Percentiles rank a stretch among this genome's conserved stretches.
phyloP scores from a whole-genome alignment of 31 red algal species.

The Porphyra umbilicalis region DNA sequence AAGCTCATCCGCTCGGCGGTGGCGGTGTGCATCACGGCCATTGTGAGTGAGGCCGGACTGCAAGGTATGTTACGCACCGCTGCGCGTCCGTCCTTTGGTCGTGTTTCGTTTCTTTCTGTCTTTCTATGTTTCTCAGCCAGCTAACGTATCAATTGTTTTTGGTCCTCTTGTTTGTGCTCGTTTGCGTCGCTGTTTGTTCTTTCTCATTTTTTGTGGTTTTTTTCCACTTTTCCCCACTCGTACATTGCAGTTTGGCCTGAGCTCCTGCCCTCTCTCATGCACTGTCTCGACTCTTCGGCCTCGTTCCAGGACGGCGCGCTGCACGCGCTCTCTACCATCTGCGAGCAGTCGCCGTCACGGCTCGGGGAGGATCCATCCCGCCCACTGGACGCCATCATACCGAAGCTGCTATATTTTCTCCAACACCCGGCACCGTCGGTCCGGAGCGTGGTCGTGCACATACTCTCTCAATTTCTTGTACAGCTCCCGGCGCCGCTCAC shows the following conservation, averaged over 20 bases:
- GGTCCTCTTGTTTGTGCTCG: too few relatives aligned
- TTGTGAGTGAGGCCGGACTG: slow-evolving; percentile 26
- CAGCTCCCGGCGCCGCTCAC: slow-evolving; percentile 37
- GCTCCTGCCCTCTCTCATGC: slow-evolving; percentile 42
- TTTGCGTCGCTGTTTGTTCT: not conserved
- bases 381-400: slow-evolving; percentile 55
- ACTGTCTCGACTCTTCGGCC: slow-evolving; percentile 30
- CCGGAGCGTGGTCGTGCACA: slow-evolving; percentile 41
- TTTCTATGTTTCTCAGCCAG: not conserved
- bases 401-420: slow-evolving; percentile 60
- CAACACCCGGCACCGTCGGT: slow-evolving; percentile 35
- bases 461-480: slow-evolving; percentile 54
- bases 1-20: slow-evolving; percentile 40
- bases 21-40: slow-evolving; percentile 50
- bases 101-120: not conserved
- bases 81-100: not conserved
- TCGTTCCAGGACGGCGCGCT: slow-evolving; percentile 49
- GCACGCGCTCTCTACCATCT: slow-evolving; percentile 47
- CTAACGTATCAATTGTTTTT: not conserved
- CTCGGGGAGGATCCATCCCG: slow-evolving; percentile 50
- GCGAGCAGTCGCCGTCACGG: slow-evolving; percentile 56
- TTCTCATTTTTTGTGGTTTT: not conserved
- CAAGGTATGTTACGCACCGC: slow-evolving; percentile 1
- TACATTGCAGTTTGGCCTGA: slow-evolving; percentile 19
- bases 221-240: not conserved